A percentile compares a stretch with the other conserved stretches of the same genome.
Evolutionary conservation across 2,329 filamentous ascomycete species (phyloP).

Genomic region (Aspergillus spinulosporus): DNA sequence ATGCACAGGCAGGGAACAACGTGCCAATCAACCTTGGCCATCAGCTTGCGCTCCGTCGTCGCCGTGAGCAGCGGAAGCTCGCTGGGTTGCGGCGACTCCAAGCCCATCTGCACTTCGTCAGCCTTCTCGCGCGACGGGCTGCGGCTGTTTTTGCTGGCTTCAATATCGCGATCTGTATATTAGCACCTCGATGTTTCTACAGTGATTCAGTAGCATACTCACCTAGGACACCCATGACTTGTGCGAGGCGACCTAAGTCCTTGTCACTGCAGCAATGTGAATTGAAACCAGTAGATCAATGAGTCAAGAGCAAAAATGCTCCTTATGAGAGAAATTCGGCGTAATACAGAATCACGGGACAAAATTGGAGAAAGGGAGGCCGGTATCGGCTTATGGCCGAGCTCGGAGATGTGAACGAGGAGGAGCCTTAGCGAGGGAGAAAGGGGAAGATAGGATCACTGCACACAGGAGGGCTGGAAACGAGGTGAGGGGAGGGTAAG

Average conservation of each 20-base stretch:
- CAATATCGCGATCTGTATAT: slow-evolving; percentile 6
- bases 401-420: slow-evolving; percentile 5
- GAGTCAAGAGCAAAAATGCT: not conserved
- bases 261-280: not conserved
- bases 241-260: not conserved
- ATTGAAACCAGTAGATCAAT: not conserved
- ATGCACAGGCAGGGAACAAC: slow-evolving; percentile 72
- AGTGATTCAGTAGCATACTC: not conserved
- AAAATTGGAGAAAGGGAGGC: slow-evolving; percentile 1
- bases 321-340: not conserved
- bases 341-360: not conserved
- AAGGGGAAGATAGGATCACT: not conserved
- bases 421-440: not conserved
- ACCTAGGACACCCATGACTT: slow-evolving; percentile 5
- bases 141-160: slow-evolving; percentile 7
- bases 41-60: slow-evolving; percentile 60
- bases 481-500: not conserved
- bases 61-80: slow-evolving; percentile 35
- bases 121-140: slow-evolving; percentile 18
- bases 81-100: slow-evolving; percentile 16
- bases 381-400: slow-evolving; percentile 10
- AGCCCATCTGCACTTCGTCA: slow-evolving; percentile 14
- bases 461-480: not conserved
- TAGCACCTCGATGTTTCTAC: not conserved
- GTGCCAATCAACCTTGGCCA: slow-evolving; percentile 69